Evolutionary conservation across 805 yeast genomes (phyloP).

Genomic region (Cyberlindnera xylosilytica): DNA sequence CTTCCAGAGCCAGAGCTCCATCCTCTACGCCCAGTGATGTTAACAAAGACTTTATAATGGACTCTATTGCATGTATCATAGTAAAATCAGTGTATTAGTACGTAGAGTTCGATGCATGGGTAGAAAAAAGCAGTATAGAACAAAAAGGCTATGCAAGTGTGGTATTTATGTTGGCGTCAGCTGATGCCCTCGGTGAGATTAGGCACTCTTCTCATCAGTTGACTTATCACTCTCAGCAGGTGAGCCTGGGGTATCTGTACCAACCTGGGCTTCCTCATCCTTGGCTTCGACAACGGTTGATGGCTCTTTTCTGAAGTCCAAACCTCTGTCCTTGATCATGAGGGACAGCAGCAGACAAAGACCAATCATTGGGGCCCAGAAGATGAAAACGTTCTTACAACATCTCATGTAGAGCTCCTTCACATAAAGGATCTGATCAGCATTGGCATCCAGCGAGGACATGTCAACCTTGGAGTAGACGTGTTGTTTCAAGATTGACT

Average conservation of each 20-base stretch:
- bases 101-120: too few relatives aligned
- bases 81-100: too few relatives aligned
- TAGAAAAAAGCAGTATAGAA: too few relatives aligned
- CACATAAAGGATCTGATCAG: slow-evolving; percentile 14
- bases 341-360: slow-evolving; percentile 12
- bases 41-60: too few relatives aligned
- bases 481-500: slow-evolving; percentile 13
- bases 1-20: slow-evolving; percentile 11
- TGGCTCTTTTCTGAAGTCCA: slow-evolving; percentile 10
- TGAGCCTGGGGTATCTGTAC: neutral
- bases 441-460: slow-evolving; percentile 3
- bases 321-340: slow-evolving; percentile 18
- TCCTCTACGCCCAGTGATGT: slow-evolving; percentile 5
- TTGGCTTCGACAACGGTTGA: neutral
- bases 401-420: slow-evolving; percentile 18
- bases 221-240: neutral
- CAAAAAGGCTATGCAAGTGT: too few relatives aligned
- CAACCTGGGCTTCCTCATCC: neutral
- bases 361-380: slow-evolving; percentile 23
- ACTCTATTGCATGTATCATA: too few relatives aligned
- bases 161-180: too few relatives aligned
- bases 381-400: slow-evolving; percentile 15
- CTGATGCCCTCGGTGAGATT: too few relatives aligned
- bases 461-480: slow-evolving; percentile 19
- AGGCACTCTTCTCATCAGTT: too few relatives aligned